Base-by-base conservation (phyloP, 2,329 filamentous ascomycete species). In the Diaporthe longicolla region DNA sequence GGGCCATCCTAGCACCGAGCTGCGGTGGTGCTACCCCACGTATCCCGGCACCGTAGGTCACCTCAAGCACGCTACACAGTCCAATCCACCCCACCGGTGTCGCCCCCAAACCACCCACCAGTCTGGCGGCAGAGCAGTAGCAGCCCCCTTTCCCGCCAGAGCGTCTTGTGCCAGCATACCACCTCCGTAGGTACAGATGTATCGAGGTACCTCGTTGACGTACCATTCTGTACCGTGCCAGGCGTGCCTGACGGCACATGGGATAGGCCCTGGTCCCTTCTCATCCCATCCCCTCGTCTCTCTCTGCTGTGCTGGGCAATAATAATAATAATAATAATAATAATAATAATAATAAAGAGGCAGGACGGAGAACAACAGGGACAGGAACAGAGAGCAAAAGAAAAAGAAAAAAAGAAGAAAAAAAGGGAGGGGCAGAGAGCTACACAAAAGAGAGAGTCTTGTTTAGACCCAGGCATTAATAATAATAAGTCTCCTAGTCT, bases 41-140 rank as follows among this genome's bases (percentile, higher is more conserved):
- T 26, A 37, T 37, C 63, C 45, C 19, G 43, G 45, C 29, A 52
- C 61, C 61, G 45, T 52, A 66, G 61, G n/a, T n/a, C n/a, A n/a
- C n/a, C n/a, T n/a, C n/a, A n/a, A n/a, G n/a, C n/a, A n/a, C n/a
- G n/a, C n/a, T n/a, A n/a, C n/a, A n/a, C n/a, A n/a, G n/a, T 32
- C 35, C 45, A 35, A 52, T 21, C 63, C 63, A 66, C 63, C 26
- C 63, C 63, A 52, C 63, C 63, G 63, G 63, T 66, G 63, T 10
- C 63, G 63, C 63, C 63, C 63, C 63, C 59, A 63, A 63, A 45
- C 6, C 24, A 45, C 6, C 24, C 58, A 40, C 13, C 37, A 13
- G 37, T 13, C 37, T 40, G 11, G 37, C 43, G 5, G 43, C 43
- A 63, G n/a, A 40, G 29, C 37, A 13, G 37, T 13, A 40, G 6